Base-by-base conservation (phyloP, 108 stramenopile genomes). In the Ochromonas danica region DNA sequence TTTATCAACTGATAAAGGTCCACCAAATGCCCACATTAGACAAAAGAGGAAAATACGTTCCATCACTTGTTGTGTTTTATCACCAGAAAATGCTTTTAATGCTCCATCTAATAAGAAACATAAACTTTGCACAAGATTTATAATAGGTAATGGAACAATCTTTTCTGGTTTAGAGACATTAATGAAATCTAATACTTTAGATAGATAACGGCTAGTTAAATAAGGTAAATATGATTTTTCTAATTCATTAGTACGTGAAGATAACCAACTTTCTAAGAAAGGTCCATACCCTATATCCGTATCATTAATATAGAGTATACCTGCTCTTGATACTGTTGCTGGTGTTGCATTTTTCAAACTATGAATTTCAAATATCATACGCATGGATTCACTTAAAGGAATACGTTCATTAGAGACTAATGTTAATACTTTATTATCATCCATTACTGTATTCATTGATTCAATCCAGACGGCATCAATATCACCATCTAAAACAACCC, bases 71-170 rank as follows among this genome's bases (percentile, higher is more conserved):
- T 75, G 43, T 17, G 17, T 70, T 40, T 22, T 10, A 28, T 75
- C 72, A 14, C 25, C 72, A 6, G 36, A 35, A 22, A 10, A 27
- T 6, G 72, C 25, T 36, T 57, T 45, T 33, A 75, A 60, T 25
- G 38, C 38, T 10, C 72, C 72, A 42, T 75, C 72, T 31, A 75
- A 60, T 28, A 75, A 25, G 39, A 33, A 60, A 43, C 82, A 84
- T 25, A 88, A 40, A 38, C 85, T 67, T 51, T 81, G 82, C 60
- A 89, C 84, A 36, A 82, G 40, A 65, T 39, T 82, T 33, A 87
- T 87, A 61, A 87, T 87, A 2, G 42, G 62, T 0, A 87, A 60
- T 1, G 87, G 87, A 33, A 88, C 83, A 43, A 90, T 41, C 0
- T 82, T 84, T 71, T 86, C 82, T 27, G 87, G 1, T 33, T 43